Conservation (phyloP, 1,284 basidiomycete species). For the Ganoderma leucocontextum region DNA sequence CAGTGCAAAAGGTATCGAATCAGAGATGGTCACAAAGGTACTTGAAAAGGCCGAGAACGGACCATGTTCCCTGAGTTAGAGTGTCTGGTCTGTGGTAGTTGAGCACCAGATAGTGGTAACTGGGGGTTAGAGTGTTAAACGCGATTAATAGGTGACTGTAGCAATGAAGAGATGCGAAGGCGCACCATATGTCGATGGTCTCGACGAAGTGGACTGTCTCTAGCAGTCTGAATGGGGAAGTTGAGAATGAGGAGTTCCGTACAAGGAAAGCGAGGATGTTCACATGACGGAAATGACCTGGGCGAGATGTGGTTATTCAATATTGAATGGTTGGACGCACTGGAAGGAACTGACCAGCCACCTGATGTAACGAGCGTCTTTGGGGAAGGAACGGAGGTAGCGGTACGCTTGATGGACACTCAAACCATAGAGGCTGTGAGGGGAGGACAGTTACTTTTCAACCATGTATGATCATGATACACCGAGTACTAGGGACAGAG, state of each 20-base stretch:
- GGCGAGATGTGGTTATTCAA: background rate
- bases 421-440: slow-evolving; percentile 14
- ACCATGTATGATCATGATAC: too few relatives aligned
- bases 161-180: background rate
- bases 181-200: slow-evolving; percentile 12
- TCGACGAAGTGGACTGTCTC: slow-evolving; percentile 16
- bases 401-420: slow-evolving; percentile 15
- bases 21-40: background rate
- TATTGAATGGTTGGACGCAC: background rate
- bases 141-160: background rate
- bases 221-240: slow-evolving; percentile 3
- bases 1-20: too few relatives aligned
- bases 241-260: background rate
- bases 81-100: slow-evolving; percentile 5
- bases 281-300: slow-evolving; percentile 13
- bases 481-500: too few relatives aligned
- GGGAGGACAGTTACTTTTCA: too few relatives aligned
- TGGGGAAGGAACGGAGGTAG: slow-evolving; percentile 12
- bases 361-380: slow-evolving; percentile 10
- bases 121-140: background rate
- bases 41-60: background rate
- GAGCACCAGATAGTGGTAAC: slow-evolving; percentile 16
- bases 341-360: slow-evolving; percentile 10
- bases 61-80: slow-evolving; percentile 14
- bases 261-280: background rate